Evolutionary conservation across 2,329 filamentous ascomycete genomes (phyloP).

Genomic region (Didymella exigua): DNA sequence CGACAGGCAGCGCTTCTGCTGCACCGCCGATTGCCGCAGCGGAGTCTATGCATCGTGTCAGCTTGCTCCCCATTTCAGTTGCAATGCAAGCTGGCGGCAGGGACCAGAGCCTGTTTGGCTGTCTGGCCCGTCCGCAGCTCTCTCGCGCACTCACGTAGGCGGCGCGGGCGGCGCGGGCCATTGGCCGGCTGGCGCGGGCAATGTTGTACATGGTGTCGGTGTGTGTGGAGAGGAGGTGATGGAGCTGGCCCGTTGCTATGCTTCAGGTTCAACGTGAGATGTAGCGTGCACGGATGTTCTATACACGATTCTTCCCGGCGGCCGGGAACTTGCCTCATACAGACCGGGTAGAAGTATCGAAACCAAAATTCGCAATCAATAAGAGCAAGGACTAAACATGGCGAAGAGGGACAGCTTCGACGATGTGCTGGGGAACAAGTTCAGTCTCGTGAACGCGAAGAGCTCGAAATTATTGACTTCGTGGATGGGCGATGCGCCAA

Average conservation of each 20-base stretch:
- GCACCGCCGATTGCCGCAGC: conserved; percentile 62
- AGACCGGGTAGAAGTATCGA: conserved; percentile 2
- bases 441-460: conserved; percentile 60
- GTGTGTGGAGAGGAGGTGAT: conserved; percentile 24
- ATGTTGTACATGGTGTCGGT: conserved; percentile 80
- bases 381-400: conserved; percentile 30
- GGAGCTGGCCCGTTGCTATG: conserved; percentile 35
- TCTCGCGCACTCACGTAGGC: conserved; percentile 67
- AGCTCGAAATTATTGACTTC: conserved; percentile 61
- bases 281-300: conserved; percentile 30
- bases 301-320: background rate
- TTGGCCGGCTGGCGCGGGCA: conserved; percentile 70
- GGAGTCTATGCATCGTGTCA: conserved; percentile 58
- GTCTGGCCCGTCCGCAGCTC: conserved; percentile 23
- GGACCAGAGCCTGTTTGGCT: too few species aligned
- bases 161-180: conserved; percentile 79
- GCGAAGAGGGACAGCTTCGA: conserved; percentile 50
- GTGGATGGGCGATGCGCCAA: conserved; percentile 58
- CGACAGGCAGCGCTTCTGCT: conserved; percentile 87
- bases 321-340: conserved; percentile 27
- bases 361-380: background rate
- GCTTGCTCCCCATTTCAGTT: conserved; percentile 29
- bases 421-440: conserved; percentile 61
- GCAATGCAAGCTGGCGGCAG: conserved; percentile 39
- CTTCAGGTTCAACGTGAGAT: conserved; percentile 37